These are phyloP conservation scores for Chenopodium formosanum DNA, from an alignment of 148 eudicot species.

Conservation along the genomic window DNA sequence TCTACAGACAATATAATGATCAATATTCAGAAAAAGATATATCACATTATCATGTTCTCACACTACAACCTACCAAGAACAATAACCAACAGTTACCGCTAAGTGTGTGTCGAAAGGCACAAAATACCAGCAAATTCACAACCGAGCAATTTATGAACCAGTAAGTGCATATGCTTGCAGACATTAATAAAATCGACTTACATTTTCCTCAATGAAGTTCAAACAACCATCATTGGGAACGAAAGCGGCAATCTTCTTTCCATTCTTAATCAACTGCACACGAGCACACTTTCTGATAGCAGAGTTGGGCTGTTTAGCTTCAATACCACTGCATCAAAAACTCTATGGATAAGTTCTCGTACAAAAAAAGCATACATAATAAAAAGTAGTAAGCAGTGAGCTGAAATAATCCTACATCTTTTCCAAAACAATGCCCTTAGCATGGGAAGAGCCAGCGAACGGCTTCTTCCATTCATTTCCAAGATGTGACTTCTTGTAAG, in stretches of 20 bases:
- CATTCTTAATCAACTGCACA: constrained; percentile 89
- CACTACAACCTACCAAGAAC: not conserved
- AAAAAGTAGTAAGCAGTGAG: not conserved
- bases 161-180: too few species aligned
- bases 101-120: not conserved
- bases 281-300: constrained; percentile 96
- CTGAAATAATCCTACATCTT: constrained; percentile 54
- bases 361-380: not conserved
- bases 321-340: constrained; percentile 64
- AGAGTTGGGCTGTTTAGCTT: constrained; percentile 97
- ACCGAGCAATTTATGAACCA: not conserved
- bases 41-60: not conserved
- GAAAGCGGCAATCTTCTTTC: constrained; percentile 95
- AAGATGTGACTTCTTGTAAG: constrained; percentile 89
- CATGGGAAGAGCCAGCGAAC: constrained; percentile 90
- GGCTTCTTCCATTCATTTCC: constrained; percentile 98
- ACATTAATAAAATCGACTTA: constrained; percentile 26
- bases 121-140: not conserved
- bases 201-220: constrained; percentile 90
- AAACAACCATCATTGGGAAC: constrained; percentile 97
- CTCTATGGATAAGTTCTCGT: not conserved
- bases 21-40: too few species aligned
- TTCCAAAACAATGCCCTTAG: constrained; percentile 92
- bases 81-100: not conserved
- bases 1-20: too few species aligned